phyloP scores from a whole-genome alignment of 352 stramenopile genomes.

The Phytophthora sp. region DNA sequence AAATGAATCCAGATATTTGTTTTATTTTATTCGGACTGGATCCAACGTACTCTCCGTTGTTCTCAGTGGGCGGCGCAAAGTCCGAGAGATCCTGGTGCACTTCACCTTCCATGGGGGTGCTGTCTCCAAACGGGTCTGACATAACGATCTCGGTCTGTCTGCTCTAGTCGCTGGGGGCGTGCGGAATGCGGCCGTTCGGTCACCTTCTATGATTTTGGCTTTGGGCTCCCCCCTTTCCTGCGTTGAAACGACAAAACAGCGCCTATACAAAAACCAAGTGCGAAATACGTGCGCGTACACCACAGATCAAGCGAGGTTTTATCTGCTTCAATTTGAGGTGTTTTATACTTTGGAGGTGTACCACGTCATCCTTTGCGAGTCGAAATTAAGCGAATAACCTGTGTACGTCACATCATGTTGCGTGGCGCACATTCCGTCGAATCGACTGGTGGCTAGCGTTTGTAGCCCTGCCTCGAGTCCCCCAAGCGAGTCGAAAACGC shows the following conservation, averaged over 20 bases:
- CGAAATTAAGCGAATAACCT: not conserved
- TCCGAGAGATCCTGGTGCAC: conserved; percentile 51
- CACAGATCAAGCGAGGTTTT: conserved; percentile 23
- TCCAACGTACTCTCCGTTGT: conserved; percentile 56
- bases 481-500: conserved; percentile 5
- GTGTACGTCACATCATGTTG: not conserved
- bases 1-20: conserved; percentile 16
- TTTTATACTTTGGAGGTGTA: not conserved
- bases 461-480: conserved; percentile 9
- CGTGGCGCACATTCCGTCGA: conserved; percentile 23
- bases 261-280: conserved; percentile 24
- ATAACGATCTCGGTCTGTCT: conserved; percentile 37
- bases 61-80: conserved; percentile 63
- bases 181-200: conserved; percentile 20
- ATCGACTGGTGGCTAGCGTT: conserved; percentile 41
- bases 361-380: too few relatives aligned
- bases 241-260: conserved; percentile 24
- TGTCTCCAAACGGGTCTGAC: conserved; percentile 68
- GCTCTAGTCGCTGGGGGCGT: not conserved
- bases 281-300: conserved; percentile 4
- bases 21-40: not conserved
- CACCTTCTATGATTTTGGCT: conserved; percentile 24
- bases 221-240: conserved; percentile 22
- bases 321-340: conserved; percentile 38
- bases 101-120: conserved; percentile 34